Conservation (phyloP, 257 asterid species). For the Capsicum rhomboideum region DNA sequence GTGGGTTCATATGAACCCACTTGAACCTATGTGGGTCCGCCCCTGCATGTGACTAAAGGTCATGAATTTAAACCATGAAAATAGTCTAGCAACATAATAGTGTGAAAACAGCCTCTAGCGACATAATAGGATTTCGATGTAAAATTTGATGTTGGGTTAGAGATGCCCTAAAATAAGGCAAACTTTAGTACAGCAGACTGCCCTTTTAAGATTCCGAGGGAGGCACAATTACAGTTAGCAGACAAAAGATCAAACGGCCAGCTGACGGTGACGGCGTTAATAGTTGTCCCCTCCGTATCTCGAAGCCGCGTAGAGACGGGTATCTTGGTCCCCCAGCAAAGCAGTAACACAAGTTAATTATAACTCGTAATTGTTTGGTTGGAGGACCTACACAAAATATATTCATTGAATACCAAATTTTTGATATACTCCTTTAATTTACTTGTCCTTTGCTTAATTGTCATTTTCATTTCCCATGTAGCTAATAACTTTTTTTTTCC, state of each 20-base stretch:
- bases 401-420: neutral
- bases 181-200: too few relatives aligned
- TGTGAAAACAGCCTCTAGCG: too few relatives aligned
- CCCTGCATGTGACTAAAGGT: too few relatives aligned
- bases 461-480: neutral
- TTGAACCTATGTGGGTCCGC: too few relatives aligned
- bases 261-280: neutral
- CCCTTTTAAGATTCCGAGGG: too few relatives aligned
- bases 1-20: too few relatives aligned
- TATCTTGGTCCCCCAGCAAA: slow-evolving; percentile 26
- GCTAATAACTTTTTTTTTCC: too few relatives aligned
- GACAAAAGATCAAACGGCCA: neutral
- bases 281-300: neutral
- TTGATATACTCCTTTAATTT: neutral
- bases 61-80: too few relatives aligned
- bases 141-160: too few relatives aligned
- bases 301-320: slow-evolving; percentile 47
- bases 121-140: too few relatives aligned
- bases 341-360: slow-evolving; percentile 1
- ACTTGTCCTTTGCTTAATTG: neutral
- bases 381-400: neutral
- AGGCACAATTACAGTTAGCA: neutral
- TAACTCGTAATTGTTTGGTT: neutral
- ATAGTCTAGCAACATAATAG: too few relatives aligned
- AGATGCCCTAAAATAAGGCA: too few relatives aligned